phyloP scores from a whole-genome alignment of 371 early-diverging fungal genomes.

The Syncephalastrum contaminatum region DNA sequence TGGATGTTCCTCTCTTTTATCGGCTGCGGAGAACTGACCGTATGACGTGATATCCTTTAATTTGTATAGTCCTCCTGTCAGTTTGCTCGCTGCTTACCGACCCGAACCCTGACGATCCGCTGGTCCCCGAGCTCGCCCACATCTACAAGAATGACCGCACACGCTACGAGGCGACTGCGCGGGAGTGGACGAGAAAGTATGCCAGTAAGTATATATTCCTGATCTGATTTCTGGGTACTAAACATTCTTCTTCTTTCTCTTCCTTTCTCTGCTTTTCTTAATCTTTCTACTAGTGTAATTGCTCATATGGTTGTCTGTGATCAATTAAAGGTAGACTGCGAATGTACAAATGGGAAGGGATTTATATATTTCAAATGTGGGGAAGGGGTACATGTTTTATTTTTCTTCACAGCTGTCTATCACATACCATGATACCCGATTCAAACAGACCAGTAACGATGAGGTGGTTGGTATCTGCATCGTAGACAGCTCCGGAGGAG shows the following conservation, averaged over 20 bases:
- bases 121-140: conserved; percentile 97
- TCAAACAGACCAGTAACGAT: conserved; percentile 34
- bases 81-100: conserved; percentile 98
- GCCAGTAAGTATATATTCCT: conserved; percentile 46
- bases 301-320: no score
- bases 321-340: no score
- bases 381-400: no score
- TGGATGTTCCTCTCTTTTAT: neutral
- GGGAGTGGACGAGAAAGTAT: conserved; percentile 94
- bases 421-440: conserved; percentile 31
- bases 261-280: no score
- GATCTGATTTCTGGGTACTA: no score
- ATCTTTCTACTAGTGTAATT: no score
- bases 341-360: no score
- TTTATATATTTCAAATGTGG: no score
- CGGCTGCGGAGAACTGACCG: conserved; percentile 3
- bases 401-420: neutral
- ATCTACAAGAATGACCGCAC: conserved; percentile 93
- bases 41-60: conserved; percentile 12
- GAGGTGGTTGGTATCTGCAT: conserved; percentile 18
- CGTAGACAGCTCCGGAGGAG: conserved; percentile 29
- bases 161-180: conserved; percentile 85
- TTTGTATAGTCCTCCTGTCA: conserved; percentile 83
- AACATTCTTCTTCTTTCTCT: no score
- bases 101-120: conserved; percentile 96